Evolutionary conservation across 2,329 filamentous ascomycete species (phyloP).

Genomic region (Ophiostoma sp.): DNA sequence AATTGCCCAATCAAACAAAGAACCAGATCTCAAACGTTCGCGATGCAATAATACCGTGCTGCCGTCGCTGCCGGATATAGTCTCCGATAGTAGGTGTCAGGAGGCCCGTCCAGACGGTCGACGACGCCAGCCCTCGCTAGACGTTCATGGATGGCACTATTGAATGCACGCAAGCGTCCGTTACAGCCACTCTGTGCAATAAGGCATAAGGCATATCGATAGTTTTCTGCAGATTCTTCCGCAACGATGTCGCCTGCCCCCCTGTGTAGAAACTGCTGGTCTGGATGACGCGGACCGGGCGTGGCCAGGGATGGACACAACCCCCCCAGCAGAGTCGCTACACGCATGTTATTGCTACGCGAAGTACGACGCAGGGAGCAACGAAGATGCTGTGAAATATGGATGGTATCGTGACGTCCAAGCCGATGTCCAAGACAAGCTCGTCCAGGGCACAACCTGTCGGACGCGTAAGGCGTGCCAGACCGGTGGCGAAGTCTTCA

Average conservation of each 20-base stretch:
- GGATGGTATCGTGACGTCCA: neutral
- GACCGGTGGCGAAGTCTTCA: too few relatives aligned
- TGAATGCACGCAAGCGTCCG: neutral
- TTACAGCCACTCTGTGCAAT: neutral
- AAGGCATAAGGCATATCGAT: neutral
- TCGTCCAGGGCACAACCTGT: neutral
- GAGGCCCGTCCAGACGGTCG: too few relatives aligned
- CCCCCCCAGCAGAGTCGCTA: neutral
- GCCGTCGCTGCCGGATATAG: too few relatives aligned
- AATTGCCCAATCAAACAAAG: too few relatives aligned
- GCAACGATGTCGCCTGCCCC: neutral
- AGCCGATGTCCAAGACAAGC: neutral
- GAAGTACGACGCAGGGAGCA: neutral
- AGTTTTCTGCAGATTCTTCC: neutral
- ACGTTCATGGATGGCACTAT: neutral
- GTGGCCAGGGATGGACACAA: neutral
- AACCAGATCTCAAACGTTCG: too few relatives aligned
- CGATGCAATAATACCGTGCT: too few relatives aligned
- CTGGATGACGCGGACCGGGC: neutral
- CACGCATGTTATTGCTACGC: neutral
- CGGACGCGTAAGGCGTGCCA: too few relatives aligned
- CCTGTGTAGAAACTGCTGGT: neutral
- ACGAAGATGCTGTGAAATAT: neutral
- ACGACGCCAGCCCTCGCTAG: too few relatives aligned
- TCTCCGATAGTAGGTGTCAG: too few relatives aligned